Base-by-base conservation (phyloP, 495 filamentous ascomycete genomes). In the Penicillium fimorum region DNA sequence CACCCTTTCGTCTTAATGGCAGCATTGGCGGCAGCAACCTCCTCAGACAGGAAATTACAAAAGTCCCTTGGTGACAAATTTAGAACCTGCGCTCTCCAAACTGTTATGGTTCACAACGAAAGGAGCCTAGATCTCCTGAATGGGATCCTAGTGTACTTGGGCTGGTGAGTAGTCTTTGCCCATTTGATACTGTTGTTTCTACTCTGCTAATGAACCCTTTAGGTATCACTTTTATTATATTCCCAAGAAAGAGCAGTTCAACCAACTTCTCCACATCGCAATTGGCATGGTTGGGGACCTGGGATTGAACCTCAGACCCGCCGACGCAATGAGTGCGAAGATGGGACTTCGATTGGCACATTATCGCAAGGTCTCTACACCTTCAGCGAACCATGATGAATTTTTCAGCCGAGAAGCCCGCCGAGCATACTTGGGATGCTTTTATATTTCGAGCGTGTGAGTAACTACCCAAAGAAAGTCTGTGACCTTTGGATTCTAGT, bases 91-190 rank as follows among this genome's bases (percentile, higher is more conserved):
- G 41, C 41, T 43, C 18, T 43, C 18, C 41, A 43, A 8, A 5
- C 41, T 11, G 7, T 43, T 12, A 43, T 43, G 41, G 12, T 22
- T 22, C 17, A 43, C 17, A 43, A 43, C 20, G 41, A 43, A 22
- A 43, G 41, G 41, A 43, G 41, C 41, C 12, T 43, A 43, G 41
- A 43, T 43, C 41, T 43, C 12, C 41, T 43, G 9, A 22, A 43
- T 24, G 41, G 41, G 18, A 43, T 43, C 6, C 41, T 43, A 4
- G 20, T 43, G 4, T 43, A 43, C 12, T 43, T 43, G 41, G 41
- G 18, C 8, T 43, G 41, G 41, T 22, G 18, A 43, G 41, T 22
- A 22, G 4, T 12, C 18, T 43, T 11, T 18, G 1, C 3, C 9
- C 5, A 24, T 18, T 13, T 43, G 15, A 43, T 5, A 22, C 41